These are phyloP conservation scores for Tetrahymena borealis DNA, from an alignment of 73 alveolate species.

Conservation along the genomic window DNA sequence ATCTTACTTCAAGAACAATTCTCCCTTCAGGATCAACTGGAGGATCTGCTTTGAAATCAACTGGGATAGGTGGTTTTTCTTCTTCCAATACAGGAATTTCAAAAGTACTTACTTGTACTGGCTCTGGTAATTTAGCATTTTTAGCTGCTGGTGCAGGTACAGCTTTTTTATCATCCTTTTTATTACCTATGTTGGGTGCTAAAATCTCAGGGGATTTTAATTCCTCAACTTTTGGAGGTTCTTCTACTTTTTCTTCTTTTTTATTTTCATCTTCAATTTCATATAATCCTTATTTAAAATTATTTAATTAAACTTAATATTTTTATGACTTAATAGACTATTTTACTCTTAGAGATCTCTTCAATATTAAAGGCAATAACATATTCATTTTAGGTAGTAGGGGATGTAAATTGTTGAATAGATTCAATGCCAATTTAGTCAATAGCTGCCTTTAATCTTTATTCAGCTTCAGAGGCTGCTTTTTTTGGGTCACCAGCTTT, in stretches of 20 bases:
- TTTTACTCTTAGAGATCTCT: background rate
- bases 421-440: background rate
- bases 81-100: constrained; percentile 35
- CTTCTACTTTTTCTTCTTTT: constrained; percentile 3
- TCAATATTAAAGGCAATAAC: background rate
- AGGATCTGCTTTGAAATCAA: constrained; percentile 31
- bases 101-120: constrained; percentile 12
- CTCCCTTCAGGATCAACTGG: constrained; percentile 20
- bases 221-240: constrained; percentile 11
- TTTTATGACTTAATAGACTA: background rate
- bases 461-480: constrained; percentile 20
- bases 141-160: constrained; percentile 28
- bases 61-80: constrained; percentile 19
- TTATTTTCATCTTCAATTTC: background rate
- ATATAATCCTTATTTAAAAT: background rate
- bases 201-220: background rate
- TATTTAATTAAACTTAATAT: no score
- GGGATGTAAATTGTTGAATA: background rate
- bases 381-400: background rate
- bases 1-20: constrained; percentile 1
- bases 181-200: background rate
- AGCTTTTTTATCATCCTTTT: constrained; percentile 2
- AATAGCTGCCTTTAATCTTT: constrained; percentile 23
- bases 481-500: constrained; percentile 43
- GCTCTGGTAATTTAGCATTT: constrained; percentile 36